Evolutionary conservation across 106 monocot genomes (phyloP), one percentile per base, ranked within the genome.

Genomic region (Narthecium ossifragum): DNA sequence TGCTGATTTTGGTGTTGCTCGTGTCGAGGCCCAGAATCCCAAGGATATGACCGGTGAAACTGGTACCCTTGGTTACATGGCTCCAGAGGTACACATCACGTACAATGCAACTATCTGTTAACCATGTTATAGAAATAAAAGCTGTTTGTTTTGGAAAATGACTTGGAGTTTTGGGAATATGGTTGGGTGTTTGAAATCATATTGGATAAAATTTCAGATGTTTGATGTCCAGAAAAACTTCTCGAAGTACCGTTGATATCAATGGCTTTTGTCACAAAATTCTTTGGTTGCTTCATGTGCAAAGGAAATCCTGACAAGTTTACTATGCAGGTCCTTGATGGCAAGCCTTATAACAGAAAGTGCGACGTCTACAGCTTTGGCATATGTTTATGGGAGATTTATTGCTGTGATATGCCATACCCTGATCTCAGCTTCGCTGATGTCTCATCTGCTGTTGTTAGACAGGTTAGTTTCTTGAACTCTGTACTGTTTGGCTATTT

Each of bases 31-130:
- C 15, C 79, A 78, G 60, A 86, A 85, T 55, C 82, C 80, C 12
- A 68, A 71, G 33, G 86, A 96, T 52, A 90, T 96, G 96, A 96
- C 96, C 30, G 96, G 96, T 24, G 86, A 90, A 80, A 96, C 89
- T 17, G 96, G 96, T n/a, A 96, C 96, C 17, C 73, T 90, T 27
- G 80, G 86, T 0, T 94, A 90, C 59, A 96, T 96, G 96, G 90
- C 90, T 59, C 96, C 96, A 1, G 96, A 90, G 90, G 90, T 88
- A 33, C 23, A 5, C 29, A 46, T 48, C 20, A 4, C 14, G 22
- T 60, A 3, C 12, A 13, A 17, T 6, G 0, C 6, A 18, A 17
- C 12, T 17, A 15, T 12, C 29, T 58, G 20, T 45, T n/a, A n/a
- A n/a, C n/a, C n/a, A n/a, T n/a, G n/a, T n/a, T n/a, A n/a, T n/a